A percentile compares a stretch with the other conserved stretches of the same genome.
Conservation (phyloP, 2,329 filamentous ascomycete genomes). For the Aspergillus felis region DNA sequence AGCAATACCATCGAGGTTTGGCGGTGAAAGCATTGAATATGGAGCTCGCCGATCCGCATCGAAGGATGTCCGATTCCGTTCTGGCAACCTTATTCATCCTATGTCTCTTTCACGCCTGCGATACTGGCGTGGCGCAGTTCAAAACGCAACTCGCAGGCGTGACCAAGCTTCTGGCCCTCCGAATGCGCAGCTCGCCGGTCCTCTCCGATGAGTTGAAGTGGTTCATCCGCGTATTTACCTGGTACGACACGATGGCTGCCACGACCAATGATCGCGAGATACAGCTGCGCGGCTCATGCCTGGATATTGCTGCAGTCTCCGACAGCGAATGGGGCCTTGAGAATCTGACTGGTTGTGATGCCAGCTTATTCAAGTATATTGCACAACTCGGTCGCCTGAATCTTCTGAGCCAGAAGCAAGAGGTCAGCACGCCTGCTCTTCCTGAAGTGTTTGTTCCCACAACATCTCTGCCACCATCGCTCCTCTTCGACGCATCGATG, state of each 20-base stretch:
- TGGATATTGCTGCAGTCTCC: slow-evolving; percentile 62
- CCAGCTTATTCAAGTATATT: slow-evolving; percentile 80
- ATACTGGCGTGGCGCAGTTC: slow-evolving; percentile 89
- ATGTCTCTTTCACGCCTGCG: slow-evolving; percentile 89
- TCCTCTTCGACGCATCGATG: slow-evolving; percentile 17
- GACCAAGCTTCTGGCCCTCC: slow-evolving; percentile 79
- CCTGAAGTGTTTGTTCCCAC: slow-evolving; percentile 14
- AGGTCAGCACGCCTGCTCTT: slow-evolving; percentile 20
- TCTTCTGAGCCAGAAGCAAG: slow-evolving; percentile 67
- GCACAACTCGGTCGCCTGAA: slow-evolving; percentile 80
- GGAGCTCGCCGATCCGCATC: slow-evolving; percentile 71
- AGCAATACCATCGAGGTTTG: slow-evolving; percentile 78
- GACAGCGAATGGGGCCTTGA: slow-evolving; percentile 71
- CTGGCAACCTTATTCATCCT: slow-evolving; percentile 82
- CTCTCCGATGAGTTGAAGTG: slow-evolving; percentile 67
- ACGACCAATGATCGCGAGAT: slow-evolving; percentile 89
- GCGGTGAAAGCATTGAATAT: slow-evolving; percentile 80
- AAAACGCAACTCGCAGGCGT: slow-evolving; percentile 91
- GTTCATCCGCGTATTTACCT: slow-evolving; percentile 91
- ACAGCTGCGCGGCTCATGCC: slow-evolving; percentile 62
- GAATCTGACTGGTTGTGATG: slow-evolving; percentile 83
- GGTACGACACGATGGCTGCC: slow-evolving; percentile 89
- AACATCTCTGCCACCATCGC: slow-evolving; percentile 31
- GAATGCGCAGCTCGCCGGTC: slow-evolving; percentile 57
- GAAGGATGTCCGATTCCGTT: slow-evolving; percentile 78